Evolutionary conservation across 1,284 basidiomycete species (phyloP).

Genomic region (Pascua guehoae): DNA sequence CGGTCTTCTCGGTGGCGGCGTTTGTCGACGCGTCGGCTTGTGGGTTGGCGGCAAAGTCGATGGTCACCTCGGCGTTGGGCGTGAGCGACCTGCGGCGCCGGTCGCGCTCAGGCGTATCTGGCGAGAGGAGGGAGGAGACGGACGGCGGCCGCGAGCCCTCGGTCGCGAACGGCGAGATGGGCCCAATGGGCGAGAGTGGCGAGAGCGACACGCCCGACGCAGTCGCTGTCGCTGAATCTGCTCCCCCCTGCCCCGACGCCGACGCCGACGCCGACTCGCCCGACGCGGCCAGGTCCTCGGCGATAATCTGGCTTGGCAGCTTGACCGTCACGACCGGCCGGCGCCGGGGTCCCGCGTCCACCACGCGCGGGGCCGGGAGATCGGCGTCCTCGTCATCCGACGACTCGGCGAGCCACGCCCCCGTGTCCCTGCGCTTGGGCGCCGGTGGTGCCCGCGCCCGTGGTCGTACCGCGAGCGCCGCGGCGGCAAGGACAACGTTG

Average conservation of each 20-base stretch:
- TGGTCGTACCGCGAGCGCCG: not conserved
- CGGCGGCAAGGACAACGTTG: conserved; percentile 52
- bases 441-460: not conserved
- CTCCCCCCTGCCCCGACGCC: not conserved
- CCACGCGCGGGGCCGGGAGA: too few relatives aligned
- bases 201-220: too few relatives aligned
- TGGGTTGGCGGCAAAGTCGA: not conserved
- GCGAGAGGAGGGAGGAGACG: too few relatives aligned
- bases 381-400: conserved; percentile 26
- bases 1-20: not conserved
- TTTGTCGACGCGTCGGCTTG: not conserved
- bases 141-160: too few relatives aligned
- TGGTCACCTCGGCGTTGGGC: conserved; percentile 1
- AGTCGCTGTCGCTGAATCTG: too few relatives aligned
- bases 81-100: too few relatives aligned
- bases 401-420: conserved; percentile 43
- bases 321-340: conserved; percentile 6
- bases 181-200: too few relatives aligned
- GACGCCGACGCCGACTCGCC: too few relatives aligned
- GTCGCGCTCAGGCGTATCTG: too few relatives aligned
- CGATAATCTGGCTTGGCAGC: conserved; percentile 13
- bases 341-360: conserved; percentile 6
- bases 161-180: too few relatives aligned
- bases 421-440: conserved; percentile 22
- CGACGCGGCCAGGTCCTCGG: conserved; percentile 3